phyloP scores from a whole-genome alignment of 2,329 filamentous ascomycete species.

The Ophiostoma himal-ulmi region DNA sequence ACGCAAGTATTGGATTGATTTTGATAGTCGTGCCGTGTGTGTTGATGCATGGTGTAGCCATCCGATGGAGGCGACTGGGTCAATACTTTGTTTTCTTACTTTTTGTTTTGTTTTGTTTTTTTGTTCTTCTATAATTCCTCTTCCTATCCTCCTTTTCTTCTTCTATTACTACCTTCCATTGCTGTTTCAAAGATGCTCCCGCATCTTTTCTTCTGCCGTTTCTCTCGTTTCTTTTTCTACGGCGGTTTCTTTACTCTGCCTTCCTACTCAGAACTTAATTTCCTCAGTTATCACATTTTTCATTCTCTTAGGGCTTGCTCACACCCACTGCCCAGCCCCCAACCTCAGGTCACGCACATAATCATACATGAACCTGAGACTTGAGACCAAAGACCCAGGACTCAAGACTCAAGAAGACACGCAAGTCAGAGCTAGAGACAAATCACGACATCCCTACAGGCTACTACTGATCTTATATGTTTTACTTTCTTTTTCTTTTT shows the following conservation, averaged over 20 bases:
- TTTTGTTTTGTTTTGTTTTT: background rate
- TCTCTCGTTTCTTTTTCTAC: background rate
- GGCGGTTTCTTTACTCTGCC: background rate
- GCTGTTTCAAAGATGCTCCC: slow-evolving; percentile 1
- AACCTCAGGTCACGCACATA: slow-evolving; percentile 4
- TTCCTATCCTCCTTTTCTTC: background rate
- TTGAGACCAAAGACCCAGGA: background rate
- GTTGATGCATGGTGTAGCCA: background rate
- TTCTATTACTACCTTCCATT: background rate
- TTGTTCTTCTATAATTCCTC: background rate
- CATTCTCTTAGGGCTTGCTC: background rate
- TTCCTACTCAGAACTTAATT: background rate
- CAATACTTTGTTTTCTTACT: background rate
- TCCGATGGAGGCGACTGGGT: background rate
- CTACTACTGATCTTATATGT: background rate
- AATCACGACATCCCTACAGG: background rate
- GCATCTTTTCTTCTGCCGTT: background rate
- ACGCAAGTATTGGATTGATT: background rate
- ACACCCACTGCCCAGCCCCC: background rate
- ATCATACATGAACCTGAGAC: background rate
- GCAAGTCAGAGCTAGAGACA: background rate
- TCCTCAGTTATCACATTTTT: background rate
- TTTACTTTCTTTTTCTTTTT: background rate
- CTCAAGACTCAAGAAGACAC: background rate
- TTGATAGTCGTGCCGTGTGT: background rate